A percentile compares a stretch with the other conserved stretches of the same genome.
phyloP scores from a whole-genome alignment of 2,329 filamentous ascomycete species.

The Beauveria brongniartii region DNA sequence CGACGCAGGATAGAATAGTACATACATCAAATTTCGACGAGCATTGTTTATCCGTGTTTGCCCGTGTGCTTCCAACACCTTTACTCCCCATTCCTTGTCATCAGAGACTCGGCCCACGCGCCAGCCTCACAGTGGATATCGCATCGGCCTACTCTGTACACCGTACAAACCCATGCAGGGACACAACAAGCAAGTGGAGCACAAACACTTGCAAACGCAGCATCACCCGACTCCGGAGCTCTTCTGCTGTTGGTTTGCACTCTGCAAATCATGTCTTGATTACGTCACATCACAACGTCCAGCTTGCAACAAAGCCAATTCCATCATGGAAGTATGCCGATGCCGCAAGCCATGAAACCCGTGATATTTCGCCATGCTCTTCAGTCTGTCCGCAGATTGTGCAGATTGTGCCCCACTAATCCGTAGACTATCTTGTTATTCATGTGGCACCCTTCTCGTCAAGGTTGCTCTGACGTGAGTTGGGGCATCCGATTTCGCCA shows the following conservation, averaged over 20 bases:
- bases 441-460: neutral
- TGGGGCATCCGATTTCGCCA: neutral
- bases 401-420: no score
- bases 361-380: no score
- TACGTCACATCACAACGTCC: neutral
- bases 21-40: no score
- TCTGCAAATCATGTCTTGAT: neutral
- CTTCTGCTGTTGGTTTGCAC: neutral
- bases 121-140: neutral
- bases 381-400: no score
- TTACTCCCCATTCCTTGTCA: no score
- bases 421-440: neutral
- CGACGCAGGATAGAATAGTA: no score
- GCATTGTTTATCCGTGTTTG: no score
- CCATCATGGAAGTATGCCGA: no score
- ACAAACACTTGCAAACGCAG: neutral
- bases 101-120: neutral
- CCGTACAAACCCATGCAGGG: neutral
- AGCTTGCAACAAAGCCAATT: neutral
- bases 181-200: neutral
- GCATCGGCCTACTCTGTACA: neutral
- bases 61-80: no score
- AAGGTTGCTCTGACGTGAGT: neutral
- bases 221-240: conserved; percentile 7
- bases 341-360: no score